Base-by-base conservation (phyloP, 2,329 filamentous ascomycete species). In the Aaosphaeria arxii region DNA sequence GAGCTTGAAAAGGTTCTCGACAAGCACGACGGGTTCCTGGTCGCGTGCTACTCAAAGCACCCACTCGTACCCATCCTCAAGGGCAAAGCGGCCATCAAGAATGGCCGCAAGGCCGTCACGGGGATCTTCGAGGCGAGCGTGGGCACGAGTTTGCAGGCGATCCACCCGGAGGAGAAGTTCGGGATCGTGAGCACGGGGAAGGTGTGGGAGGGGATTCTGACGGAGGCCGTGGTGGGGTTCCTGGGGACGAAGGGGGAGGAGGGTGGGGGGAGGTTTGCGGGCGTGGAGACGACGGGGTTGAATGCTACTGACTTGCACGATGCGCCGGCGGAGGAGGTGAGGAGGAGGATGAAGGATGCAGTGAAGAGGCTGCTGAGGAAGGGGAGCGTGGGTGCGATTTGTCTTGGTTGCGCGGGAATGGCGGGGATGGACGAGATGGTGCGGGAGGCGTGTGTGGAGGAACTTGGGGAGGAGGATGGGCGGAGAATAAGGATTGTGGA, bases 381-480 rank as follows among this genome's bases (percentile, higher is more conserved):
- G 9, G 72, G 78, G 0, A 73, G 76, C 4, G 80, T 91, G 0
- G 75, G 77, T 4, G 87, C 85, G 28, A 82, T 96, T 6, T 87
- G 89, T 61, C 80, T 96, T 75, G 91, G 91, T 0, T 96, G 91
- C 67, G 91, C 89, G 3, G 91, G 91, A 0, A 96, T 96, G 91
- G 85, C 86, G 1, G 91, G 91, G 0, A 79, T 96, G 71, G 87
- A 94, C 58, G 77, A 83, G 38, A 86, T 86, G 49, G 90, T 96
- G 36, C 79, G 86, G 32, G 77, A 81, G 40, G 86, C 86, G 1
- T 87, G 88, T 33, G 61, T 80, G 0, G 83, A 87, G 49, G 76
- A 81, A 43, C 77, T 86, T 47, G 87, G 87, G 1, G 67, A 77
- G n/a, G 71, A 77, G 7, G 75, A 77, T 41, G 87, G 81, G 0